Conservation (phyloP, 345 rosid genomes). For the Heritiera littoralis region DNA sequence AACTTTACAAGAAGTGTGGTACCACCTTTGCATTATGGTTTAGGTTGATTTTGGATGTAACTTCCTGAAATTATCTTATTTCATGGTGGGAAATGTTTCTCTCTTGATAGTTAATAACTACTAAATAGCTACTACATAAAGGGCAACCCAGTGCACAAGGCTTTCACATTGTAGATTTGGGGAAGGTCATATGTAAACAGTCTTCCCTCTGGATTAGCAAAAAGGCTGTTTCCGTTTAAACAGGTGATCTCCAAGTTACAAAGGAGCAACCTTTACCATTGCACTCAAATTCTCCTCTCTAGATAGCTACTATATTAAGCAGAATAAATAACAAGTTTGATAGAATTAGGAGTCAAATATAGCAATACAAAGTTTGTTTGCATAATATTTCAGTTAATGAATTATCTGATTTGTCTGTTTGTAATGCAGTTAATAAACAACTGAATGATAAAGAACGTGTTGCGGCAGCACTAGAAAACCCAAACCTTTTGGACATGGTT, state of each 20-base stretch:
- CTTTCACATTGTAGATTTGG: no score
- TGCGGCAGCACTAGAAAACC: slow-evolving; percentile 93
- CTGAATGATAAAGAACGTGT: slow-evolving; percentile 92
- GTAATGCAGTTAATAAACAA: slow-evolving; percentile 82
- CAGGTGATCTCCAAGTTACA: no score
- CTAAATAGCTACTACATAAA: neutral
- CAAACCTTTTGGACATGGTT: slow-evolving; percentile 85
- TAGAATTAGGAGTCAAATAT: neutral
- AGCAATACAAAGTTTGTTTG: neutral
- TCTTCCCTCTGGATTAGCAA: no score
- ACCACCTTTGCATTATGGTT: neutral
- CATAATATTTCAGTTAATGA: neutral
- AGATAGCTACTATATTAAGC: neutral
- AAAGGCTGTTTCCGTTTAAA: no score
- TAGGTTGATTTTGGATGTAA: neutral
- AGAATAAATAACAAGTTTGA: neutral
- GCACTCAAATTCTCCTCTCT: no score
- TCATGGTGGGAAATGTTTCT: neutral
- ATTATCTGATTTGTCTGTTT: neutral
- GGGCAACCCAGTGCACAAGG: no score
- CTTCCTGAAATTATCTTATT: neutral
- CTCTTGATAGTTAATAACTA: neutral
- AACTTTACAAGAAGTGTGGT: neutral
- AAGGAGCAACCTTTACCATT: no score
- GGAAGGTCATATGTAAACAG: no score